A percentile compares a stretch with the other conserved stretches of the same genome.
Conservation (phyloP, 2,329 filamentous ascomycete genomes). For the Arachnopeziza araneosa region DNA sequence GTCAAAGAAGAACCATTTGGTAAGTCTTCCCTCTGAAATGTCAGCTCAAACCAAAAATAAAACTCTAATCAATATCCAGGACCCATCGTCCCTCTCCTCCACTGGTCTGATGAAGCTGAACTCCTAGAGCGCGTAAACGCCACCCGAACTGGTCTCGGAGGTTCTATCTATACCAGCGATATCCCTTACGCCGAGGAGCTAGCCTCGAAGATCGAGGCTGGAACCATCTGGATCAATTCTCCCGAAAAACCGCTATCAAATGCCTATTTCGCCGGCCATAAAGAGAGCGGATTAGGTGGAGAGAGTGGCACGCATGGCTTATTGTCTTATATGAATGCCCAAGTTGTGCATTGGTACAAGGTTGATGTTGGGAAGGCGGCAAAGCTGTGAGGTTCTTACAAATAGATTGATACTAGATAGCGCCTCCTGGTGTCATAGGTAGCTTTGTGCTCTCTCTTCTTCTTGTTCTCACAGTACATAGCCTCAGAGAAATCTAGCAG, state of each 20-base stretch:
- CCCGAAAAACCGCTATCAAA: constrained; percentile 41
- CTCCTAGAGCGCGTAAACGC: constrained; percentile 51
- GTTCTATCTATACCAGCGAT: constrained; percentile 53
- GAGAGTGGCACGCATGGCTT: constrained; percentile 29
- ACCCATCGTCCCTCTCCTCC: constrained; percentile 58
- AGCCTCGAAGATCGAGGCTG: constrained; percentile 49
- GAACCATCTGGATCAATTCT: constrained; percentile 56
- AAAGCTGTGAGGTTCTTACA: background rate
- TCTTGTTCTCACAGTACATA: too few relatives aligned
- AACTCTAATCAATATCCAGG: constrained; percentile 26
- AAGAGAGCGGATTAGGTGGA: constrained; percentile 31
- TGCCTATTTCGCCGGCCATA: constrained; percentile 33
- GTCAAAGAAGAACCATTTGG: constrained; percentile 58
- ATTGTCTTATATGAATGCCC: constrained; percentile 24
- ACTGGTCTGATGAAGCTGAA: constrained; percentile 56
- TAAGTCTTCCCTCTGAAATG: constrained; percentile 20
- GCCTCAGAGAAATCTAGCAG: too few relatives aligned
- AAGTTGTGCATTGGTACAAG: constrained; percentile 20
- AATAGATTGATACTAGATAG: too few relatives aligned
- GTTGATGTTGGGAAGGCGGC: constrained; percentile 12
- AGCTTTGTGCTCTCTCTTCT: too few relatives aligned
- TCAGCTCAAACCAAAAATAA: background rate
- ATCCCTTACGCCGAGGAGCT: constrained; percentile 44
- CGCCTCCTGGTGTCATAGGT: too few relatives aligned
- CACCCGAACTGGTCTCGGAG: constrained; percentile 47